These are phyloP conservation scores for Cicer arietinum DNA, from an alignment of 306 rosid species.

Conservation along the genomic window DNA sequence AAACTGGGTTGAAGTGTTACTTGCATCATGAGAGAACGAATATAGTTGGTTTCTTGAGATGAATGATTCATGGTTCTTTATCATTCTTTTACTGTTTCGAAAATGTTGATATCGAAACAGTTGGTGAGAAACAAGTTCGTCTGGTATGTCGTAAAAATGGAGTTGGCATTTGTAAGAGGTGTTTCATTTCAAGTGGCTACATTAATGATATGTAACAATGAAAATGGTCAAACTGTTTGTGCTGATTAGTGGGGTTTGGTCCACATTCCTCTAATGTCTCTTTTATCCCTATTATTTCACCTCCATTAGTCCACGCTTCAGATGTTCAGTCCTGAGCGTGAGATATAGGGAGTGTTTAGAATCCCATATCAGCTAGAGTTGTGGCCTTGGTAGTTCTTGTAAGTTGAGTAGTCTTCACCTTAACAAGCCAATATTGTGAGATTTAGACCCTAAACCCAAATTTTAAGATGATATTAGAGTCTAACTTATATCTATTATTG, in stretches of 20 bases:
- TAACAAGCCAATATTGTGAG: neutral
- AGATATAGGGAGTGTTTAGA: no score
- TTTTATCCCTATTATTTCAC: no score
- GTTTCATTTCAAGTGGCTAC: neutral
- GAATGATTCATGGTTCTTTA: no score
- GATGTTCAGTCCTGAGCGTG: no score
- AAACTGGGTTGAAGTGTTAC: neutral
- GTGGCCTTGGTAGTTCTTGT: neutral
- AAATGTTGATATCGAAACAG: no score
- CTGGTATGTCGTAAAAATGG: no score
- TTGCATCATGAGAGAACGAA: no score
- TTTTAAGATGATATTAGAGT: neutral
- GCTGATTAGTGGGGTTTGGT: neutral
- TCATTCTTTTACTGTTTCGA: no score
- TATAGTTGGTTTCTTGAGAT: no score
- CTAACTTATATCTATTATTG: neutral
- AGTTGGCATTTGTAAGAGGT: neutral
- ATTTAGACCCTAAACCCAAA: neutral
- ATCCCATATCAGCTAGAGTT: neutral
- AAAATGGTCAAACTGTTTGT: neutral
- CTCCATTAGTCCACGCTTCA: no score
- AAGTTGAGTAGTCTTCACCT: neutral
- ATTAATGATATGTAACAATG: neutral
- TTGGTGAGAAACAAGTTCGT: no score
- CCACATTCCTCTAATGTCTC: neutral